Evolutionary conservation across 495 filamentous ascomycete species (phyloP), one percentile per base, ranked within the genome.

Genomic region (Trichocladium uniseriatum): DNA sequence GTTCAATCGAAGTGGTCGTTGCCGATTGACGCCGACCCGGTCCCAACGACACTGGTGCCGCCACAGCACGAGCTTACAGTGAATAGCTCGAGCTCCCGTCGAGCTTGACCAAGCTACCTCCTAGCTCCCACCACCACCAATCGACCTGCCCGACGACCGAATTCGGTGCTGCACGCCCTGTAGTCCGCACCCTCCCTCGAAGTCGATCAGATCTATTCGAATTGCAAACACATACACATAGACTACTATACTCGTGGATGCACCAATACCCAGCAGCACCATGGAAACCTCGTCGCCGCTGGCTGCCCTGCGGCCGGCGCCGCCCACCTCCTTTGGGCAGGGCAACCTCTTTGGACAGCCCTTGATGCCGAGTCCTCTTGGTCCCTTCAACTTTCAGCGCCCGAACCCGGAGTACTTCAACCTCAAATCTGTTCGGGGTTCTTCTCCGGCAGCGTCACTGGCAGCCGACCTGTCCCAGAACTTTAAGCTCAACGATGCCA

Each of bases 281-380:
- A 95, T 98, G 88, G 87, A 95, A 69, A 82, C 82, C 39, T 98
- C 91, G 42, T 98, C 92, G 48, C 92, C 92, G 38, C 69, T 95
- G 58, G 92, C 91, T 62, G 89, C 90, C 34, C 87, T 98, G 84
- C 89, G 88, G 74, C 87, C 87, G 53, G 77, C 82, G 5, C 79
- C 84, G 28, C 70, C 85, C 37, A 35, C 49, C 39, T 44, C 53
- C 20, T 78, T 73, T 60, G 69, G 66, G 9, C 62, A 65, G 13
- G 59, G 59, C 38, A 69, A 69, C 43, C 45, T 73, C 50, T 72
- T 71, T 49, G 65, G 59, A n/a, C 59, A 78, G 4, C 63, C 47
- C 56, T 58, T 73, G 6, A 69, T 71, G 3, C 71, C 81, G 57
- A 70, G 73, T 42, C 70, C 73, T 16, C 80, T 84, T 56, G 69